Evolutionary conservation across 345 rosid species (phyloP).

Genomic region (Garcia nutans): DNA sequence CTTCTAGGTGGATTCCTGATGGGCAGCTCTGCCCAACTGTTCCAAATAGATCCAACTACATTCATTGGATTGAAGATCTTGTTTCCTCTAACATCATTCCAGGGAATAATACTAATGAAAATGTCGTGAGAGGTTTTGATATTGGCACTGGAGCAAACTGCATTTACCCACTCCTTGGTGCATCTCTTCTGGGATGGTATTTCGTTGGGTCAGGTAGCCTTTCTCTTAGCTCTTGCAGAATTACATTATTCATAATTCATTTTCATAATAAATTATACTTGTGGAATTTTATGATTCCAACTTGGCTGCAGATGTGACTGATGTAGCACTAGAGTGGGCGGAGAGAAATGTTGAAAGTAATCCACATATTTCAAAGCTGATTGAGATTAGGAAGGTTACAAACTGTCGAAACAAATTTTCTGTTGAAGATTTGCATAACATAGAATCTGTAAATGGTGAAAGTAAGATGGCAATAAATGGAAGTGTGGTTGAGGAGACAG

Average conservation of each 20-base stretch:
- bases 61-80: slow-evolving; percentile 93
- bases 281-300: slow-evolving; percentile 15
- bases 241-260: not conserved
- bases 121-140: slow-evolving; percentile 76
- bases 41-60: slow-evolving; percentile 86
- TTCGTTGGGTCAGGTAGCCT: slow-evolving; percentile 76
- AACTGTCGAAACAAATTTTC: slow-evolving; percentile 17
- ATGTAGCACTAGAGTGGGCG: slow-evolving; percentile 89
- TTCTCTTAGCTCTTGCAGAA: not conserved
- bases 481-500: slow-evolving; percentile 20
- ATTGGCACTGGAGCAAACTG: slow-evolving; percentile 95
- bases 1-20: slow-evolving; percentile 90
- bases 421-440: slow-evolving; percentile 20
- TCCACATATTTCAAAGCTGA: slow-evolving; percentile 59
- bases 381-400: slow-evolving; percentile 65
- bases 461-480: slow-evolving; percentile 16
- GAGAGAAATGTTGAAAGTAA: slow-evolving; percentile 69
- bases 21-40: slow-evolving; percentile 96
- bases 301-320: slow-evolving; percentile 65
- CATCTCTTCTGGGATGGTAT: slow-evolving; percentile 77
- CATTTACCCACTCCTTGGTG: slow-evolving; percentile 92
- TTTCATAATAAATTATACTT: not conserved
- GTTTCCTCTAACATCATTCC: slow-evolving; percentile 61
- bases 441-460: slow-evolving; percentile 24
- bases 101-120: slow-evolving; percentile 20